Percentiles rank a stretch among this genome's conserved stretches.
These are phyloP conservation scores for Trichophyton verrucosum DNA, from an alignment of 2,329 filamentous ascomycete species.

Conservation along the genomic window DNA sequence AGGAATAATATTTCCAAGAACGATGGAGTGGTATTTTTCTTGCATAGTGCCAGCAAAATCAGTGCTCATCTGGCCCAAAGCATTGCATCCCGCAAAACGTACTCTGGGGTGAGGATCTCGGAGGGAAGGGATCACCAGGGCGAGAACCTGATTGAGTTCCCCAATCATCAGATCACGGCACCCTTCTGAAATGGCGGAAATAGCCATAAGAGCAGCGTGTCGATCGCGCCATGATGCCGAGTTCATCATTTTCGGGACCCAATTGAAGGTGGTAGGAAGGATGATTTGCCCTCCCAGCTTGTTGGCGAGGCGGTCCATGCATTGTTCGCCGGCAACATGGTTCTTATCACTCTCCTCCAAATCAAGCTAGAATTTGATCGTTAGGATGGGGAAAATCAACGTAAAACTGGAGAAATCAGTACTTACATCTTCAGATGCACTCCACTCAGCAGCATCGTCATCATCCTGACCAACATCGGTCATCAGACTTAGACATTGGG, in stretches of 20 bases:
- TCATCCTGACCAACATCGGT: conserved; percentile 91
- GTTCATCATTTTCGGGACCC: conserved; percentile 95
- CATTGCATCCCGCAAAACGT: conserved; percentile 94
- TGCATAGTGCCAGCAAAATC: conserved; percentile 98
- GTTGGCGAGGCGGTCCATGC: conserved; percentile 94
- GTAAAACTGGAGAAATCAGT: background rate
- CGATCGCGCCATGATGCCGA: conserved; percentile 90
- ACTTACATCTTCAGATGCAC: conserved; percentile 75
- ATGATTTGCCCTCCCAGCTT: conserved; percentile 93
- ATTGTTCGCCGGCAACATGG: conserved; percentile 94
- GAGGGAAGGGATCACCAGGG: conserved; percentile 84
- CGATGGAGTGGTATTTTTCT: conserved; percentile 77
- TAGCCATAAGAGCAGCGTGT: conserved; percentile 95
- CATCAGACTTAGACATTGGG: conserved; percentile 94
- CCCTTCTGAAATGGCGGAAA: conserved; percentile 95
- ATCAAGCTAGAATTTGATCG: conserved; percentile 51
- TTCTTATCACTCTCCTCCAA: conserved; percentile 94
- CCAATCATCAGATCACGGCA: conserved; percentile 92
- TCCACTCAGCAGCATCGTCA: conserved; percentile 90
- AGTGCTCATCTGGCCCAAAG: conserved; percentile 98
- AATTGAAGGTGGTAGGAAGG: conserved; percentile 84
- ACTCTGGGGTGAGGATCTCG: conserved; percentile 86
- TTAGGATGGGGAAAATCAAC: conserved; percentile 5
- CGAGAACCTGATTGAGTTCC: conserved; percentile 84
- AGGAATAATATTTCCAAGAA: conserved; percentile 83